Base-by-base conservation (phyloP, 352 stramenopile genomes). In the Phytophthora podocarpi region DNA sequence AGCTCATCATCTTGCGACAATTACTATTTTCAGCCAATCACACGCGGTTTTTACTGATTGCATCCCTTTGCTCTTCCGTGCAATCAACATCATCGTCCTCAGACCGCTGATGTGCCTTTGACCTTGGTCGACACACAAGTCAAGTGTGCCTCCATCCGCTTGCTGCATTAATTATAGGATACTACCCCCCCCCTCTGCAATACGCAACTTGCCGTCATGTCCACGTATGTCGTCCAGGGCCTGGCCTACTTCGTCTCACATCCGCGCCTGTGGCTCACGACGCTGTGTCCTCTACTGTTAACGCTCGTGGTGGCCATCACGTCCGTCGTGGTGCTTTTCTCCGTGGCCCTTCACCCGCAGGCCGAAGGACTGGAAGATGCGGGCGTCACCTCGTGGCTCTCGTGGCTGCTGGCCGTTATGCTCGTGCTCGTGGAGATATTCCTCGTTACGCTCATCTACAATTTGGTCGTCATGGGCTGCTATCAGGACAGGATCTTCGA, bases 341-440 rank as follows among this genome's bases (percentile, higher is more conserved):
- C 64, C 5, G 32, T 58, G 1, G 77, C 64, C 6, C 64, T 90
- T 2, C 67, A 74, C 21, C 80, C 80, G 16, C 79, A 89, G 40
- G 80, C 60, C 18, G 49, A 83, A 10, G 64, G 56, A 1, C 64
- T 90, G 2, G 55, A 80, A 18, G 58, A 78, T 20, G 72, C 61
- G 0, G 79, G 80, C 10, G 57, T 88, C 0, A 41, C 58, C 0
- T 18, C 39, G 10, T 74, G 52, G 36, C 73, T 89, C 16, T 62
- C 80, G n/a, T 92, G 80, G 80, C 42, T 90, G 23, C 43, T 90
- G 20, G 64, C 74, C 8, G 15, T 90, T 26, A 67, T 90, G 42
- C 67, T 90, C 31, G 79, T 87, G 18, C 36, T 92, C 3, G 61
- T 89, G 16, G 78, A 89, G 70, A 88, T 87, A 58, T 89, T 90